A percentile compares a stretch with the other conserved stretches of the same genome.
phyloP scores from a whole-genome alignment of 148 eudicot genomes.

The Oxyria digyna region DNA sequence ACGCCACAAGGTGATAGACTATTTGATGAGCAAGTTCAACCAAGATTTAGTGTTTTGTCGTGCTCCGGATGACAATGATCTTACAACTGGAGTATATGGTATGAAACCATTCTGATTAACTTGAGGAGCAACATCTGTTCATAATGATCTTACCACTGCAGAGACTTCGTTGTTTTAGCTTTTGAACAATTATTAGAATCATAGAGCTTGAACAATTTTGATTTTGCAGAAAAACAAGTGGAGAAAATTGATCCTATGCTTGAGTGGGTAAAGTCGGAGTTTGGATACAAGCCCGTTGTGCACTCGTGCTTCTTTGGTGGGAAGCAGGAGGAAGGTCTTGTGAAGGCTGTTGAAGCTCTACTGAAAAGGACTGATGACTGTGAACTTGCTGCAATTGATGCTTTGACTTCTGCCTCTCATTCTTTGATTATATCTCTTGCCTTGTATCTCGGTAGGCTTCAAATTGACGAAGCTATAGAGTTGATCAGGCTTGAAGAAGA shows the following conservation, averaged over 20 bases:
- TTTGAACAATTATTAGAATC: neutral
- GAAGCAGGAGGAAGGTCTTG: constrained; percentile 75
- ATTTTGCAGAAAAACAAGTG: constrained; percentile 61
- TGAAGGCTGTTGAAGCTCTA: constrained; percentile 48
- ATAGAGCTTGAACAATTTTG: neutral
- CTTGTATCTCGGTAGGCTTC: constrained; percentile 47
- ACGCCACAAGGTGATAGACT: constrained; percentile 53
- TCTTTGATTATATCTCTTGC: constrained; percentile 68
- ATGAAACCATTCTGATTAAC: constrained; percentile 10
- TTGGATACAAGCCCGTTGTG: constrained; percentile 72
- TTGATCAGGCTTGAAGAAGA: constrained; percentile 95
- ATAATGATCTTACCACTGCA: too few species aligned
- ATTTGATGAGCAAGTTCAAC: constrained; percentile 63
- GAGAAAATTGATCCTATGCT: constrained; percentile 80
- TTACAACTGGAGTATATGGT: constrained; percentile 67
- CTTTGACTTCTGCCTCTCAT: constrained; percentile 74
- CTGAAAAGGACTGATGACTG: constrained; percentile 61
- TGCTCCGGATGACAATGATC: constrained; percentile 59
- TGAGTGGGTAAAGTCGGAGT: constrained; percentile 75
- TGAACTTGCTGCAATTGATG: constrained; percentile 90
- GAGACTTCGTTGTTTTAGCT: neutral
- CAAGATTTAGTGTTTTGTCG: constrained; percentile 93
- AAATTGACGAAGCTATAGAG: constrained; percentile 76
- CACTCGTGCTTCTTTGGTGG: constrained; percentile 83
- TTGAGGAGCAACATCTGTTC: neutral